Conservation (phyloP, 306 rosid species). For the Cucurbita pepo region DNA sequence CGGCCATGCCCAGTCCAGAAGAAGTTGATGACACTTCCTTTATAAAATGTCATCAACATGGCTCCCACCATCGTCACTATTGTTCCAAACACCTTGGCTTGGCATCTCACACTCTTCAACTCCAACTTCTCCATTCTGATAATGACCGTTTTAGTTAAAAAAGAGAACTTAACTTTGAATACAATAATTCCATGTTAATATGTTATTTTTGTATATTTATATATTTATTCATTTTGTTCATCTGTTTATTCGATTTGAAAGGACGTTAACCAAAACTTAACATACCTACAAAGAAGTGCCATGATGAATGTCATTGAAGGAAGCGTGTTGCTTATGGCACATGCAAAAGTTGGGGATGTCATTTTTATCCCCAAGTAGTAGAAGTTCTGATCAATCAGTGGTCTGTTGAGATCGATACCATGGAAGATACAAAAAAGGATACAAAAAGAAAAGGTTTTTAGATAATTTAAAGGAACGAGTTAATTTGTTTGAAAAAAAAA, state of each 20-base stretch:
- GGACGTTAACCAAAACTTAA: background rate
- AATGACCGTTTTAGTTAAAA: background rate
- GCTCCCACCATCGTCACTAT: constrained; percentile 70
- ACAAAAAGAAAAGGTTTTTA: background rate
- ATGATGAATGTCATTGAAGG: constrained; percentile 85
- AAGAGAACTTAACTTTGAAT: background rate
- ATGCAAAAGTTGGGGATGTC: constrained; percentile 80
- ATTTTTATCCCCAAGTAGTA: constrained; percentile 72
- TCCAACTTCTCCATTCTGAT: constrained; percentile 68
- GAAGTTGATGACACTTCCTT: constrained; percentile 53
- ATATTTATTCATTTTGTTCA: background rate
- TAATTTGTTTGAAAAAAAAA: no score
- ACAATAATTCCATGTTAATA: background rate
- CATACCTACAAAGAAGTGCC: constrained; percentile 71
- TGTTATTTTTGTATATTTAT: background rate
- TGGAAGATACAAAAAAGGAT: background rate
- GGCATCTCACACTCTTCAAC: constrained; percentile 39
- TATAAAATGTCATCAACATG: constrained; percentile 86
- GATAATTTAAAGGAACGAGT: no score
- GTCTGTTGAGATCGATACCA: constrained; percentile 23
- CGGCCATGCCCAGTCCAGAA: constrained; percentile 29
- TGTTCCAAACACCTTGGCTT: constrained; percentile 69
- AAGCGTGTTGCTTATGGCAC: constrained; percentile 77
- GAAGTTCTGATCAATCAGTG: constrained; percentile 79
- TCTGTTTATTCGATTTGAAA: background rate